phyloP scores from a whole-genome alignment of 2,329 filamentous ascomycete genomes.

The Trichoderma simmonsii region DNA sequence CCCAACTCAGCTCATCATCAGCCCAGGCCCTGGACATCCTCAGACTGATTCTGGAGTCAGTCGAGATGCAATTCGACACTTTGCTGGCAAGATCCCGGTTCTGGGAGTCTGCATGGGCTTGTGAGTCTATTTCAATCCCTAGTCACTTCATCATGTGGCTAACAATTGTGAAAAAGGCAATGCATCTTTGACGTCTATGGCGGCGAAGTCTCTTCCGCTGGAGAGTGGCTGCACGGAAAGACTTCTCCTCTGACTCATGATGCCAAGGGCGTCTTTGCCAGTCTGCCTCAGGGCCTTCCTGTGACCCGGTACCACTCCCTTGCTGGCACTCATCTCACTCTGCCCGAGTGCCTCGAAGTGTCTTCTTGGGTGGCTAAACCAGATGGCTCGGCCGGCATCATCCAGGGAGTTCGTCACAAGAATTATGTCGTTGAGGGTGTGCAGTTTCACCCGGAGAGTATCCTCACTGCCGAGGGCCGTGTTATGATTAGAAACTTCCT shows the following conservation, averaged over 20 bases:
- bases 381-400: constrained; percentile 77
- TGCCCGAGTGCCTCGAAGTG: constrained; percentile 82
- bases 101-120: constrained; percentile 99
- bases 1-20: constrained; percentile 91
- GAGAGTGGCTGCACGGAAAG: constrained; percentile 96
- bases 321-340: constrained; percentile 82
- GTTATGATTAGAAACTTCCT: constrained; percentile 92
- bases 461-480: constrained; percentile 83
- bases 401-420: constrained; percentile 96
- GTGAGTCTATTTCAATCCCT: constrained; percentile 48
- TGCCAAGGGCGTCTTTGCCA: constrained; percentile 82
- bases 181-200: constrained; percentile 95
- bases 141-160: background rate
- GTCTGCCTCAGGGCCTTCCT: constrained; percentile 74
- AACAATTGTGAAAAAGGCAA: constrained; percentile 53
- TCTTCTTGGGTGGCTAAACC: constrained; percentile 82
- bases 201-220: constrained; percentile 85
- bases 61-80: constrained; percentile 85
- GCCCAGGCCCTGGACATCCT: constrained; percentile 92
- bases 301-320: constrained; percentile 97
- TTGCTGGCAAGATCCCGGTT: constrained; percentile 90
- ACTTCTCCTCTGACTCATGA: constrained; percentile 90
- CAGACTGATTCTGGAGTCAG: constrained; percentile 88
- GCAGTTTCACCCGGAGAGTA: constrained; percentile 97
- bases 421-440: constrained; percentile 89